phyloP scores from a whole-genome alignment of 768 basidiomycete genomes.

The Crucibulum laeve region DNA sequence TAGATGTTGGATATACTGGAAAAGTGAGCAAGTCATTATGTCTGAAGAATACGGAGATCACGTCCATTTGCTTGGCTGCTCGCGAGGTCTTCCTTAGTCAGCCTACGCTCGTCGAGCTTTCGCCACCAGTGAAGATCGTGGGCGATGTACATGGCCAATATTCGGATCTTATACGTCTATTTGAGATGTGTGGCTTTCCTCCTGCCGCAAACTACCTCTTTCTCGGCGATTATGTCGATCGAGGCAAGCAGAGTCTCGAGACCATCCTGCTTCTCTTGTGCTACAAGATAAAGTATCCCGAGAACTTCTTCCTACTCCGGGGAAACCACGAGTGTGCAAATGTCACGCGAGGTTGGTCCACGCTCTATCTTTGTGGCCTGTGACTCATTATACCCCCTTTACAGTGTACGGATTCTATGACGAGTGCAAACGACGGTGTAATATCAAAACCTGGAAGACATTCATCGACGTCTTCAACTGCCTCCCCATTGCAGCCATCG shows the following conservation, averaged over 20 bases:
- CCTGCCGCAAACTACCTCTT: slow-evolving; percentile 97
- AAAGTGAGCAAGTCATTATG: slow-evolving; percentile 96
- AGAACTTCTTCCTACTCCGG: slow-evolving; percentile 97
- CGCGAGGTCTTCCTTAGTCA: slow-evolving; percentile 95
- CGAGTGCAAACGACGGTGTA: slow-evolving; percentile 98
- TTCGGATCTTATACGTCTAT: slow-evolving; percentile 94
- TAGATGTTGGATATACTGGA: slow-evolving; percentile 96
- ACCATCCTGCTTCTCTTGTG: slow-evolving; percentile 95
- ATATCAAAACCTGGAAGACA: slow-evolving; percentile 99
- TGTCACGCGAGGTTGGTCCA: slow-evolving; percentile 85
- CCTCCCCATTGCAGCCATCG: slow-evolving; percentile 96
- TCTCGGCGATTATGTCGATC: slow-evolving; percentile 97
- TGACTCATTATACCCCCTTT: slow-evolving; percentile 11
- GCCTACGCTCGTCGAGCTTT: slow-evolving; percentile 94
- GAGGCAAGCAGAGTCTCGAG: slow-evolving; percentile 97
- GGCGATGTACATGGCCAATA: slow-evolving; percentile 99
- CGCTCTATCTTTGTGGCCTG: slow-evolving; percentile 7
- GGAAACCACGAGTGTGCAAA: slow-evolving; percentile 99
- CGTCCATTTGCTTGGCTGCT: slow-evolving; percentile 89
- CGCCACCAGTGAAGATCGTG: slow-evolving; percentile 98
- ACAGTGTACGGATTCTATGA: slow-evolving; percentile 99
- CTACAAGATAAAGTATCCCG: slow-evolving; percentile 99
- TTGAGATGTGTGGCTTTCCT: slow-evolving; percentile 99
- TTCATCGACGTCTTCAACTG: slow-evolving; percentile 99
- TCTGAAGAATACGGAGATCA: slow-evolving; percentile 95